Evolutionary conservation across 2,329 filamentous ascomycete genomes (phyloP).

Genomic region (Dactylellina cionopaga): DNA sequence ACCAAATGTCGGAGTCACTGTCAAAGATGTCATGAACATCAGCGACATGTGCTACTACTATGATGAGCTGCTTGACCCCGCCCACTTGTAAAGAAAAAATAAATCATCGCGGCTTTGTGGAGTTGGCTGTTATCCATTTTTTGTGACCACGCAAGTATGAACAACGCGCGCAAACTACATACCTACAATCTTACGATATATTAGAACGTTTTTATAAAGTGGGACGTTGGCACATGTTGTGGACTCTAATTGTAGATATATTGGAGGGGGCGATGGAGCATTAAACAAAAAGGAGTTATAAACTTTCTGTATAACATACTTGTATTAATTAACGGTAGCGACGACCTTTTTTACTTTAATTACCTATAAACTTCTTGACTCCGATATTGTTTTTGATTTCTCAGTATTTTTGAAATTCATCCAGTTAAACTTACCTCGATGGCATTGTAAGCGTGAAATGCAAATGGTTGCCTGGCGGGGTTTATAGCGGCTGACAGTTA

Average conservation of each 20-base stretch:
- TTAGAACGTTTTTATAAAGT: too few species aligned
- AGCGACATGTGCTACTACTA: conserved; percentile 55
- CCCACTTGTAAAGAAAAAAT: conserved; percentile 2
- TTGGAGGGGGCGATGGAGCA: background rate
- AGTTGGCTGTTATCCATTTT: too few species aligned
- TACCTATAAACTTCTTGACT: conserved; percentile 39
- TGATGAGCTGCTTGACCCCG: conserved; percentile 4
- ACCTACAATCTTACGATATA: too few species aligned
- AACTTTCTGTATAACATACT: conserved; percentile 42
- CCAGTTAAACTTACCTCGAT: too few species aligned
- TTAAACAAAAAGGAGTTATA: conserved; percentile 25
- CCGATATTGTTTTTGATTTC: background rate
- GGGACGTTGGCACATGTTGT: background rate
- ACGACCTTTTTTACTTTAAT: conserved; percentile 37
- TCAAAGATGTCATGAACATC: conserved; percentile 58
- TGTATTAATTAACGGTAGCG: conserved; percentile 41
- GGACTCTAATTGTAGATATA: conserved; percentile 34
- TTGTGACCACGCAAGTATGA: too few species aligned
- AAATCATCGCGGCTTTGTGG: too few species aligned
- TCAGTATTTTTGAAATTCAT: background rate
- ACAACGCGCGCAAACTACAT: too few species aligned
- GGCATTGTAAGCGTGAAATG: too few species aligned
- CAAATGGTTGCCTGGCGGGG: too few species aligned
- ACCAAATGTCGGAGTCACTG: conserved; percentile 51
- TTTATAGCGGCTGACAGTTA: too few species aligned